phyloP scores from a whole-genome alignment of 352 stramenopile species.

The Phytopythium helicoides region DNA sequence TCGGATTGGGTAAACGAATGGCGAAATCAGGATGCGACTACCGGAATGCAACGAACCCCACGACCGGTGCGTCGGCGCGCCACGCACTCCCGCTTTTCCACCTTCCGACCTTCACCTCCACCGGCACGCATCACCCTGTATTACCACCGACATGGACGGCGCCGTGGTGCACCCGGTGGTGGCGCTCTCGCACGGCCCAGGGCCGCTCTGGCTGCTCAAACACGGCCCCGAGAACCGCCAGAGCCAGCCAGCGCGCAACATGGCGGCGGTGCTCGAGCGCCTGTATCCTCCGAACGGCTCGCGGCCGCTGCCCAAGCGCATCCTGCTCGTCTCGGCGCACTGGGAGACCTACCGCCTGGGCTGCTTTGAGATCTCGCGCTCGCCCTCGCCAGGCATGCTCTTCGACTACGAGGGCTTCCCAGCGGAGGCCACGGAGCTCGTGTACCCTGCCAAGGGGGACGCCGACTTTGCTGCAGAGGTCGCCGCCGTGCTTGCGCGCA shows the following conservation, averaged over 20 bases:
- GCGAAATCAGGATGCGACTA: neutral
- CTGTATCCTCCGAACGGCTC: slow-evolving; percentile 31
- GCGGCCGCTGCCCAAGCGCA: slow-evolving; percentile 48
- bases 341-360: slow-evolving; percentile 62
- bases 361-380: slow-evolving; percentile 59
- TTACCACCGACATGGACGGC: slow-evolving; percentile 2
- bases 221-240: slow-evolving; percentile 33
- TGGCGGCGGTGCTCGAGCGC: slow-evolving; percentile 46
- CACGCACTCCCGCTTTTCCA: neutral
- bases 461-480: slow-evolving; percentile 66
- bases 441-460: slow-evolving; percentile 72
- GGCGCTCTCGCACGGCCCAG: slow-evolving; percentile 58
- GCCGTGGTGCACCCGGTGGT: slow-evolving; percentile 33
- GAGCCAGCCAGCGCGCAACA: slow-evolving; percentile 31
- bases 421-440: slow-evolving; percentile 72
- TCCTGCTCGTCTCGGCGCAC: slow-evolving; percentile 86
- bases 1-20: neutral
- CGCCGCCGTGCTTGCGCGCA: slow-evolving; percentile 40
- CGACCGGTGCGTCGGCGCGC: no score
- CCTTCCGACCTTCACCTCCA: neutral
- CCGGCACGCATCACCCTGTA: neutral
- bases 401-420: slow-evolving; percentile 92
- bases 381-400: slow-evolving; percentile 54
- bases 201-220: slow-evolving; percentile 62
- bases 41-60: slow-evolving; percentile 2